Base-by-base conservation (phyloP, 495 filamentous ascomycete species). In the Aspergillus baeticus region DNA sequence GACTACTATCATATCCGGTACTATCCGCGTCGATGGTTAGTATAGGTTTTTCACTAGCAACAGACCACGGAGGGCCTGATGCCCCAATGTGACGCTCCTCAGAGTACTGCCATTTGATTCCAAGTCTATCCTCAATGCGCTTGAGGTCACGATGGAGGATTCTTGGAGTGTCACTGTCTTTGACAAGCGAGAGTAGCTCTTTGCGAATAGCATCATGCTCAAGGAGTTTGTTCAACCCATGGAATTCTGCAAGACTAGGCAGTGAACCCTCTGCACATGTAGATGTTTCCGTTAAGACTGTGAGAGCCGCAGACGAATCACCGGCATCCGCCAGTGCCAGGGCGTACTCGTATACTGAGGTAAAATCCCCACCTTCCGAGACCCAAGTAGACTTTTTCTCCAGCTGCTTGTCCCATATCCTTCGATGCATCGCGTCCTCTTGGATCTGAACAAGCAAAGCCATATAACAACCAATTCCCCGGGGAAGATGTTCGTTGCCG, bases 41-140 rank as follows among this genome's bases (percentile, higher is more conserved):
- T 1, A 73, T 47, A 2, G 65, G 63, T 23, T 73, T 55, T 5
- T 62, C 52, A 10, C 67, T 67, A 13, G 54, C 46, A 38, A 41
- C 26, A 48, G 51, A 48, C 15, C 22, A 20, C 1, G 68, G 42
- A 17, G 20, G 26, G 18, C 63, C 57, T 10, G 64, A 61, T 0
- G 62, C 31, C 31, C 63, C 54, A 36, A 51, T 29, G 44, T 74
- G 69, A 7, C 29, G 20, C 11, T 50, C 54, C 10, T 31, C 42
- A 3, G 55, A 38, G 20, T 29, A 7, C 7, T 59, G 35, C 70
- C 72, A 74, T 33, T 22, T 54, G 8, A 74, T 50, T 13, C 70
- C 73, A 10, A 73, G 52, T 43, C 66, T 61, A n/a, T 43, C 45
- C 36, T 74, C 71, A 55, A 76, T 63, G 21, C 61, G 18, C 6